A percentile compares a stretch with the other conserved stretches of the same genome.
Evolutionary conservation across 1,139 yeast genomes (phyloP).

Genomic region (Sugiyamaella castrensis): DNA sequence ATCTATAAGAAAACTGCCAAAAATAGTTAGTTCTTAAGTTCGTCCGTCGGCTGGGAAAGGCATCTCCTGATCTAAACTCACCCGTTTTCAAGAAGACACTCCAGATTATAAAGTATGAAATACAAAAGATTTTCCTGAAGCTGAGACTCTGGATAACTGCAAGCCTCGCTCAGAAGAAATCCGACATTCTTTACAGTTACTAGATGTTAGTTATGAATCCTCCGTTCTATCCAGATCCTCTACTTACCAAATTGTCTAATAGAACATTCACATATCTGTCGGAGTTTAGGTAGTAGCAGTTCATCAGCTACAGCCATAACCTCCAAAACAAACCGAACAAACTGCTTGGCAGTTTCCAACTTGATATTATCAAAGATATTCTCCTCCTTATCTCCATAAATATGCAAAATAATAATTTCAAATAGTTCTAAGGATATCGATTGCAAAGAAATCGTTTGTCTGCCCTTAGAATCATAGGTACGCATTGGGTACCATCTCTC

Average conservation of each 20-base stretch:
- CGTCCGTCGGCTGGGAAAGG: background rate
- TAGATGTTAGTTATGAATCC: conserved; percentile 9
- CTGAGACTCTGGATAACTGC: conserved; percentile 50
- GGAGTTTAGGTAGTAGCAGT: conserved; percentile 56
- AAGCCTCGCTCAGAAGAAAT: conserved; percentile 54
- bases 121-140: conserved; percentile 61
- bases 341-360: conserved; percentile 42
- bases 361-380: conserved; percentile 45
- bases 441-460: conserved; percentile 42
- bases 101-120: conserved; percentile 67
- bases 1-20: conserved; percentile 25
- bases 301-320: conserved; percentile 64
- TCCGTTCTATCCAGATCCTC: too few relatives aligned
- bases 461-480: conserved; percentile 19
- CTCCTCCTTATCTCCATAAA: conserved; percentile 54
- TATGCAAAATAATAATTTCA: conserved; percentile 49
- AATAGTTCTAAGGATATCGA: conserved; percentile 49
- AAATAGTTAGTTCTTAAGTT: conserved; percentile 2
- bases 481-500: conserved; percentile 48
- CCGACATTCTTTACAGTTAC: conserved; percentile 61
- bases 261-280: conserved; percentile 59
- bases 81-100: conserved; percentile 55
- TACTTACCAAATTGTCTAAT: conserved; percentile 49
- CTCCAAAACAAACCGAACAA: conserved; percentile 56
- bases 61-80: conserved; percentile 11